phyloP scores from a whole-genome alignment of 495 filamentous ascomycete genomes.

The Tuber indicum region DNA sequence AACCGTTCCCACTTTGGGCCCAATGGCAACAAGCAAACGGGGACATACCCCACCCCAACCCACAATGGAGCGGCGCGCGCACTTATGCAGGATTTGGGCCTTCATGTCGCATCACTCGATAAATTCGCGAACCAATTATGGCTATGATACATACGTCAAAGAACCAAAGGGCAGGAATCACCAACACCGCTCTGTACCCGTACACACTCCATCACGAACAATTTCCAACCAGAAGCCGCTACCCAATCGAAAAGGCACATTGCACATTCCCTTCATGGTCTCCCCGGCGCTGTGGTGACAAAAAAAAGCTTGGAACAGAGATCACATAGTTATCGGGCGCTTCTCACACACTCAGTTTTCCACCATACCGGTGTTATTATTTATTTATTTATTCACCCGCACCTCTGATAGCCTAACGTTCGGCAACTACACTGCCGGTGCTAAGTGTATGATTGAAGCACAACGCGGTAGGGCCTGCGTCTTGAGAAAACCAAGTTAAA shows the following conservation, averaged over 20 bases:
- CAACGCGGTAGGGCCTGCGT: neutral
- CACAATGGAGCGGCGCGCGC: neutral
- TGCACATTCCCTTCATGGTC: neutral
- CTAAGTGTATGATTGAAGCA: neutral
- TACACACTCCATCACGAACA: neutral
- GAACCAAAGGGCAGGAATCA: neutral
- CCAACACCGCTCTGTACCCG: neutral
- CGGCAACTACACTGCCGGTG: neutral
- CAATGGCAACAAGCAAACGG: neutral
- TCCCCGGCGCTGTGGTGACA: neutral
- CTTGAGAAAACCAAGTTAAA: neutral
- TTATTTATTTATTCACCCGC: neutral
- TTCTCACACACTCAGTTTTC: neutral
- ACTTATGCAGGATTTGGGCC: neutral
- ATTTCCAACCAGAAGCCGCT: neutral
- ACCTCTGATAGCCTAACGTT: neutral
- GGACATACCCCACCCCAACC: neutral
- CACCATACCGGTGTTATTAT: neutral
- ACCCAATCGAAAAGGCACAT: neutral
- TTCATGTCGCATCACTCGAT: slow-evolving; percentile 2
- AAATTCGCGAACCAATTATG: neutral
- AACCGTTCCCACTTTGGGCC: neutral
- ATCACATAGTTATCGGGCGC: neutral
- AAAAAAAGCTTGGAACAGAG: neutral
- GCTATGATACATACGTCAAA: neutral